Base-by-base conservation (phyloP, 176 grass and related monocot species). In the Tillandsia leiboldiana region DNA sequence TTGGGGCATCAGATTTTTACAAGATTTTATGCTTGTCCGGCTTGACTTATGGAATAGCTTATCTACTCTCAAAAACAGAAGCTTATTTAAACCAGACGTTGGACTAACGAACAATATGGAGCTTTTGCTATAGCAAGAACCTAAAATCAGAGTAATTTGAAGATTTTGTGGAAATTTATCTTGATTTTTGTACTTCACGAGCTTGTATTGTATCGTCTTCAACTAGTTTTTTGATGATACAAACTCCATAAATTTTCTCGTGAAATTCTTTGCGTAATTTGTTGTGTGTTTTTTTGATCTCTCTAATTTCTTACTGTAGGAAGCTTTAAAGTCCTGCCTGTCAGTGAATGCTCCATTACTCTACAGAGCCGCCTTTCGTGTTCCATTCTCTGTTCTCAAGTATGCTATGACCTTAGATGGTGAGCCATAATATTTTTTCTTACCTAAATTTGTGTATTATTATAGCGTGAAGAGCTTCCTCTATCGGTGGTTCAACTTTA, bases 401-500 rank as follows among this genome's bases (percentile, higher is more conserved):
- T 97, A 92, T 87, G 89, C 93, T 79, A 92, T 97, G 89, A 97
- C 93, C 52, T 84, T 88, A 70, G 89, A 97, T 81, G 93, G 93
- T 97, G 74, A 89, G 80, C 7, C 59, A 64, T 75, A 22, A 63
- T 63, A 63, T 24, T 15, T 77, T 72, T 64, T 13, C 27, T 71
- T 42, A 50, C 5, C 20, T 20, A 20, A 8, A 59, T 14, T 20
- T 20, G 20, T 42, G 33, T 42, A 42, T 6, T 42, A 42, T 42
- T 42, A 42, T 7, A 42, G 33, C 4, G 33, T 42, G 33, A 42
- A 42, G 33, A 42, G 3, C 33, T 42, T 42, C 33, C 33, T 42
- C 4, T 42, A 42, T 42, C 7, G 33, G 6, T 42, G 7, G 33
- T 11, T 61, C 9, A 61, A 50, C 26, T 63, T 23, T 47, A 11